These are phyloP conservation scores for Candida pseudofarinosa DNA, from an alignment of 805 yeast species.

Conservation along the genomic window DNA sequence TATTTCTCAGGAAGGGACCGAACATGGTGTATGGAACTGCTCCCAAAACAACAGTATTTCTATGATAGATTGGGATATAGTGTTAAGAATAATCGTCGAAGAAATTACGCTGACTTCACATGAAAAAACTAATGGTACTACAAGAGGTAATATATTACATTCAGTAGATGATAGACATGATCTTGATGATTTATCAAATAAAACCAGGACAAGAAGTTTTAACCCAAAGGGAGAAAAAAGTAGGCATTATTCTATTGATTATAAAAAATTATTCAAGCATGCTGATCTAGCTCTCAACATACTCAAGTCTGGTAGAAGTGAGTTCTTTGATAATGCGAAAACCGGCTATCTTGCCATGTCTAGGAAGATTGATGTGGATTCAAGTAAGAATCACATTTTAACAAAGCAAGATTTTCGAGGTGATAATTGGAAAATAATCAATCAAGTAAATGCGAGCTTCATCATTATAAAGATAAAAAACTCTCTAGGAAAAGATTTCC, in stretches of 20 bases:
- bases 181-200: too few species aligned
- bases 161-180: too few species aligned
- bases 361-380: neutral
- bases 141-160: neutral
- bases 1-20: neutral
- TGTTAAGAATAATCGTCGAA: neutral
- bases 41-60: neutral
- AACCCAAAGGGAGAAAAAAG: neutral
- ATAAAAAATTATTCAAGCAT: neutral
- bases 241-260: neutral
- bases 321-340: neutral
- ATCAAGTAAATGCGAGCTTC: conserved; percentile 64
- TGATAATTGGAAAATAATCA: conserved; percentile 29
- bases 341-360: neutral
- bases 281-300: neutral
- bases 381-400: neutral
- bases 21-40: neutral
- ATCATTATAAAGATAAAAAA: conserved; percentile 40
- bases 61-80: neutral
- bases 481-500: conserved; percentile 4
- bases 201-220: neutral
- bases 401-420: neutral
- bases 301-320: neutral
- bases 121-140: neutral
- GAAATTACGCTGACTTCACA: neutral